These are phyloP conservation scores for Xylariaceae sp. DNA, from an alignment of 2,329 filamentous ascomycete species.

Conservation along the genomic window DNA sequence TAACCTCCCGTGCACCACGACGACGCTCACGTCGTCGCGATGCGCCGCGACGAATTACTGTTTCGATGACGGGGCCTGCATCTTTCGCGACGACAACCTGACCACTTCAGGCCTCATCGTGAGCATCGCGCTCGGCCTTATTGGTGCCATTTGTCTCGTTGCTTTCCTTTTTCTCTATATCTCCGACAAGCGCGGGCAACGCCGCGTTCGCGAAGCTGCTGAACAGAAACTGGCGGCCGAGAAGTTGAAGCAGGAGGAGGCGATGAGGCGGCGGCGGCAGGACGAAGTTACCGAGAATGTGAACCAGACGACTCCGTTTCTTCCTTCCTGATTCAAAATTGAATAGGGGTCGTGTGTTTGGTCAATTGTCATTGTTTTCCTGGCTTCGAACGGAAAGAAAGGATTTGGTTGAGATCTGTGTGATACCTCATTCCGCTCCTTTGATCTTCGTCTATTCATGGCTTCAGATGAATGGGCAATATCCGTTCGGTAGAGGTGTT, in stretches of 20 bases:
- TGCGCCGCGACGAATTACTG: conserved; percentile 35
- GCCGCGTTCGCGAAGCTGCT: conserved; percentile 38
- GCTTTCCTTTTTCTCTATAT: conserved; percentile 49
- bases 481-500: too few species aligned
- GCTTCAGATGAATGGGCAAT: too few species aligned
- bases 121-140: conserved; percentile 43
- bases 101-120: conserved; percentile 45
- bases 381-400: too few species aligned
- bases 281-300: too few species aligned
- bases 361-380: too few species aligned
- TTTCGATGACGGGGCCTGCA: conserved; percentile 34
- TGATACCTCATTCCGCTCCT: too few species aligned
- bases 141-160: conserved; percentile 35
- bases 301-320: too few species aligned
- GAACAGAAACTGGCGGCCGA: conserved; percentile 49
- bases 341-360: too few species aligned
- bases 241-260: conserved; percentile 22
- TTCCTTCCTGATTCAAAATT: too few species aligned
- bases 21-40: conserved; percentile 27
- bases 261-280: not conserved
- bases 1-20: conserved; percentile 23
- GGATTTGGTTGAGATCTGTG: too few species aligned
- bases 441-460: too few species aligned
- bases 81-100: conserved; percentile 41
- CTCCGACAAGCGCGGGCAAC: conserved; percentile 44